Conservation (phyloP, 1,284 basidiomycete genomes). For the Pascua sp. region DNA sequence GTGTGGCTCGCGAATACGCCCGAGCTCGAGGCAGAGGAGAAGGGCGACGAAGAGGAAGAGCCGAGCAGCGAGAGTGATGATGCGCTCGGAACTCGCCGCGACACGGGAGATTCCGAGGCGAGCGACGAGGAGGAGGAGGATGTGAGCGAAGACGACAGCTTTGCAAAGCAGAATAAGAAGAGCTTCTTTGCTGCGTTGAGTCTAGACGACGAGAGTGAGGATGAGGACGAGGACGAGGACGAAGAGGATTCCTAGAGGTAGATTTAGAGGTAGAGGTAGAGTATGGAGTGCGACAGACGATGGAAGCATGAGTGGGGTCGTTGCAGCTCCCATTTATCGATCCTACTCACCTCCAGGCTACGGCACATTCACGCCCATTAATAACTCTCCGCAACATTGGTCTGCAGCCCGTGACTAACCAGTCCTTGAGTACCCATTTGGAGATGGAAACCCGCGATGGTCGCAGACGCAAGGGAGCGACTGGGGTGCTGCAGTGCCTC, state of each 20-base stretch:
- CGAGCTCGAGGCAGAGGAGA: slow-evolving; percentile 64
- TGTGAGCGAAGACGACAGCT: slow-evolving; percentile 5
- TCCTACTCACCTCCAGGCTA: too few relatives aligned
- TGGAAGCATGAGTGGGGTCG: too few relatives aligned
- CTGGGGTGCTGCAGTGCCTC: too few relatives aligned
- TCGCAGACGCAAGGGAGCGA: too few relatives aligned
- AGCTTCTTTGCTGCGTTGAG: slow-evolving; percentile 18
- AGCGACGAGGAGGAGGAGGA: neutral
- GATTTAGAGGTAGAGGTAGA: too few relatives aligned
- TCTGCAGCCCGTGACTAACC: too few relatives aligned
- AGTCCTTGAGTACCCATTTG: too few relatives aligned
- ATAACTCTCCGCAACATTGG: too few relatives aligned
- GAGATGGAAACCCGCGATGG: too few relatives aligned
- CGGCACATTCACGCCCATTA: too few relatives aligned
- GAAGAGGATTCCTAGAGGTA: neutral
- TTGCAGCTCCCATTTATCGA: too few relatives aligned
- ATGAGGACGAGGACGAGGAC: neutral
- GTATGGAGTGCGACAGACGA: too few relatives aligned
- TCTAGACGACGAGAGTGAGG: neutral
- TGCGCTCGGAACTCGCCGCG: neutral
- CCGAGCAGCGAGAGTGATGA: slow-evolving; percentile 50
- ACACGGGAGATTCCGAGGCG: slow-evolving; percentile 1
- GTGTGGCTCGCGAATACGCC: slow-evolving; percentile 10
- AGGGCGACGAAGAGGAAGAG: slow-evolving; percentile 71
- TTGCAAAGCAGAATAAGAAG: slow-evolving; percentile 8